Evolutionary conservation across 768 basidiomycete species (phyloP).

Genomic region (Pleurotus sapidus): DNA sequence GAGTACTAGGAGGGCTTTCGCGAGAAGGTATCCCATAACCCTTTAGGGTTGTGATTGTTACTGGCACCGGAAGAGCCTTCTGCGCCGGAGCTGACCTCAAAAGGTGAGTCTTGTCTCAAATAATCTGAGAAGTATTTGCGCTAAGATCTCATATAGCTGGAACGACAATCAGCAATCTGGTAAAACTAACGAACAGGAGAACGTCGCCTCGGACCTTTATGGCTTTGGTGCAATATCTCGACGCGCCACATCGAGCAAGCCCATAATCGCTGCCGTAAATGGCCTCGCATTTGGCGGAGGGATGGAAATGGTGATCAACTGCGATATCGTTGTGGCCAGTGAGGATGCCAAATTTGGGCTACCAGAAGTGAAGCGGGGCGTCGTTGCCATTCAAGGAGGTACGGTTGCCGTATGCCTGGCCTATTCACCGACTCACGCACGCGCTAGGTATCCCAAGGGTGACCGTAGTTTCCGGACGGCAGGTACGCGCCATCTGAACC

Average conservation of each 20-base stretch:
- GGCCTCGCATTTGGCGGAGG: slow-evolving; percentile 74
- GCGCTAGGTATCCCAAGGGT: slow-evolving; percentile 64
- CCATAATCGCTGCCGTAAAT: slow-evolving; percentile 78
- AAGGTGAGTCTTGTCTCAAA: slow-evolving; percentile 41
- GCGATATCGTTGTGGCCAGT: slow-evolving; percentile 71
- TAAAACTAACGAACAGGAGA: slow-evolving; percentile 39
- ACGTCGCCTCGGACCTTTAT: slow-evolving; percentile 34
- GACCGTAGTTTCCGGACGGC: slow-evolving; percentile 65
- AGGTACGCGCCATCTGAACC: slow-evolving; percentile 41
- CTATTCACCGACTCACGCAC: not conserved
- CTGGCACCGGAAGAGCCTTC: slow-evolving; percentile 70
- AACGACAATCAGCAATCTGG: slow-evolving; percentile 46
- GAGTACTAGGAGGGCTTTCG: slow-evolving; percentile 18
- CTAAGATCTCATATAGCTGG: slow-evolving; percentile 47
- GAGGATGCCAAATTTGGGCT: slow-evolving; percentile 68
- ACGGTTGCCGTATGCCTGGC: slow-evolving; percentile 15
- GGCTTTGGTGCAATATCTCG: slow-evolving; percentile 78
- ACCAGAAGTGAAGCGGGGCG: slow-evolving; percentile 78
- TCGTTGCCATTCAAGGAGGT: slow-evolving; percentile 73
- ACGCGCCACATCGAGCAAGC: slow-evolving; percentile 58
- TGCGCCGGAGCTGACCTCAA: slow-evolving; percentile 82
- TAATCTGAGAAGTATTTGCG: not conserved
- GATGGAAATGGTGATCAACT: slow-evolving; percentile 63
- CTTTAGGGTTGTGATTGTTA: slow-evolving; percentile 69
- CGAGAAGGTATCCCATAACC: slow-evolving; percentile 7